Evolutionary conservation across 2,329 filamentous ascomycete species (phyloP).

Genomic region (Chaetomiaceae sp.): DNA sequence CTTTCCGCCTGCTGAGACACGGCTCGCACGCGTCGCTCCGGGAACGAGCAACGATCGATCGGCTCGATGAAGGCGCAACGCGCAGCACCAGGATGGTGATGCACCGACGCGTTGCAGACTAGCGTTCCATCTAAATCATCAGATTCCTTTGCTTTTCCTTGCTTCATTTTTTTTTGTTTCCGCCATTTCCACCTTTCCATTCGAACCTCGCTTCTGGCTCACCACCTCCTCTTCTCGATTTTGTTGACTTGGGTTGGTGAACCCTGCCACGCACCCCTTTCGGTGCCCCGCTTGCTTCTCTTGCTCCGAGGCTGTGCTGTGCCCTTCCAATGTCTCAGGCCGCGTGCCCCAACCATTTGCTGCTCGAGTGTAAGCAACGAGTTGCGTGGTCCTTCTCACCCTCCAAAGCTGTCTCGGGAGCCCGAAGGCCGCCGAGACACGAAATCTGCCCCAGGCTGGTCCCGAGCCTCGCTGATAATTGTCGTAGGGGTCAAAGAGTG

Average conservation of each 20-base stretch:
- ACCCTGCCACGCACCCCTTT: neutral
- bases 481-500: conserved; percentile 77
- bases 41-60: too few relatives aligned
- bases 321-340: conserved; percentile 24
- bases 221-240: too few relatives aligned
- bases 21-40: neutral
- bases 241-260: conserved; percentile 8
- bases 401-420: too few relatives aligned
- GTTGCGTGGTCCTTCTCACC: too few relatives aligned
- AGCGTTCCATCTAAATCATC: too few relatives aligned
- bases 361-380: conserved; percentile 65
- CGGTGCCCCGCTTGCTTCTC: neutral
- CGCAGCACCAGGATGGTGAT: too few relatives aligned
- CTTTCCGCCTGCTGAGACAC: too few relatives aligned
- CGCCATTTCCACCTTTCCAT: neutral
- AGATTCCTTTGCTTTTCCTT: neutral
- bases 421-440: too few relatives aligned
- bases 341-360: conserved; percentile 60
- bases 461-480: too few relatives aligned
- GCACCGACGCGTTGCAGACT: too few relatives aligned
- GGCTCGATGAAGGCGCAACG: too few relatives aligned
- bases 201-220: neutral
- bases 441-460: too few relatives aligned
- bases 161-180: neutral
- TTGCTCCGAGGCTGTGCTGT: conserved; percentile 1